A percentile compares a stretch with the other conserved stretches of the same genome.
These are phyloP conservation scores for Backusella australiensis DNA, from an alignment of 192 early-diverging fungal species.

Conservation along the genomic window DNA sequence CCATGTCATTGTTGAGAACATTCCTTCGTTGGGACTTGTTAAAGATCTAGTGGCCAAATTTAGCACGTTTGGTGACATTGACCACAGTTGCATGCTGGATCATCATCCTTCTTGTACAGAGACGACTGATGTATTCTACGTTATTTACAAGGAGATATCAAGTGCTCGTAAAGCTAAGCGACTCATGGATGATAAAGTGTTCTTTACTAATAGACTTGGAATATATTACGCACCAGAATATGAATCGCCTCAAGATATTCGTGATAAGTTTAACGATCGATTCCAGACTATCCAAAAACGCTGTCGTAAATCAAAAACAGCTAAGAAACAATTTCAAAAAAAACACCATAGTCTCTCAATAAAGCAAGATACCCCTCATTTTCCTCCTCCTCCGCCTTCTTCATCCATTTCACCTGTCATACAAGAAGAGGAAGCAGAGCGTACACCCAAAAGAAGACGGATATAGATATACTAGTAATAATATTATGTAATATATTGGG, in stretches of 20 bases:
- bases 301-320: neutral
- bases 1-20: constrained; percentile 30
- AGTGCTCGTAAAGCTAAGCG: constrained; percentile 35
- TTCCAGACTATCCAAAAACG: constrained; percentile 14
- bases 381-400: neutral
- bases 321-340: neutral
- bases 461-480: too few relatives aligned
- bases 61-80: constrained; percentile 13
- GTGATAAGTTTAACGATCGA: constrained; percentile 39
- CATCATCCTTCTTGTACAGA: constrained; percentile 22
- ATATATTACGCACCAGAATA: constrained; percentile 41
- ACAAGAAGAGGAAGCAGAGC: neutral
- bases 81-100: constrained; percentile 15
- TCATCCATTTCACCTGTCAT: neutral
- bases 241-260: constrained; percentile 42
- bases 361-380: neutral
- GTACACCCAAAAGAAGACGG: neutral
- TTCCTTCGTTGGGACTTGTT: constrained; percentile 20
- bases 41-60: constrained; percentile 21
- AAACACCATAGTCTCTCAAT: neutral
- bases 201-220: constrained; percentile 33
- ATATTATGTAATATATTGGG: too few relatives aligned
- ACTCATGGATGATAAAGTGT: constrained; percentile 38
- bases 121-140: constrained; percentile 30
- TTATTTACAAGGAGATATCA: constrained; percentile 24